Evolutionary conservation across 1,284 basidiomycete species (phyloP), one percentile per base, ranked within the genome.

Genomic region (Cutaneotrichosporon mucoides): DNA sequence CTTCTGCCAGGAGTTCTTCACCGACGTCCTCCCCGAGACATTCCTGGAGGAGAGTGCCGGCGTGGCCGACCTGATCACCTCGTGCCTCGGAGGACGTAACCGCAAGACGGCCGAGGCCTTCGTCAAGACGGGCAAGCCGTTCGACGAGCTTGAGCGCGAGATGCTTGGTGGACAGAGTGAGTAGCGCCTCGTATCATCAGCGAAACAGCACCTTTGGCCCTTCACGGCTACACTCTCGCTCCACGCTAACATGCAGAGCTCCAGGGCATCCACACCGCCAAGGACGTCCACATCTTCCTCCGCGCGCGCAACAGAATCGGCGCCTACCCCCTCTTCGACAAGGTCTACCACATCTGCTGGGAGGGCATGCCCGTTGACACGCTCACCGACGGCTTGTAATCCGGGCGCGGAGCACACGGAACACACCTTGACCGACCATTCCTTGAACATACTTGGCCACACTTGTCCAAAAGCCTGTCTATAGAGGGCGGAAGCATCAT

Each of bases 31-130:
- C 67, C 73, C 79, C 5, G 80, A 81, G 57, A 83, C 82, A 0
- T 84, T 84, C 67, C 69, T 81, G 62, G 75, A 75, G 66, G 81
- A 81, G 74, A 79, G 66, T 47, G 81, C 83, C 1, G 83, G 83
- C 48, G 77, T 84, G 33, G 83, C 83, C 7, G 83, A 84, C 73
- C 73, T 84, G 35, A 84, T 84, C 70, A 84, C 83, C 5, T 82
- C 82, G 7, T 83, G 82, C 64, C 76, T 84, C 16, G 83, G 83
- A 16, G 83, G 83, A 4, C 73, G 83, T 45, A 84, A 84, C 70
- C 74, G 80, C 56, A 80, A 80, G 69, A 66, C 66, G 45, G 77
- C 78, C 5, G 73, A 71, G 62, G 83, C 82, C 0, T 84, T 82
- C 64, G 83, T 82, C 36, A 79, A 73, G 64, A 79, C 78, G 9